phyloP scores from a whole-genome alignment of 306 rosid genomes.

The Sicyos edulis region DNA sequence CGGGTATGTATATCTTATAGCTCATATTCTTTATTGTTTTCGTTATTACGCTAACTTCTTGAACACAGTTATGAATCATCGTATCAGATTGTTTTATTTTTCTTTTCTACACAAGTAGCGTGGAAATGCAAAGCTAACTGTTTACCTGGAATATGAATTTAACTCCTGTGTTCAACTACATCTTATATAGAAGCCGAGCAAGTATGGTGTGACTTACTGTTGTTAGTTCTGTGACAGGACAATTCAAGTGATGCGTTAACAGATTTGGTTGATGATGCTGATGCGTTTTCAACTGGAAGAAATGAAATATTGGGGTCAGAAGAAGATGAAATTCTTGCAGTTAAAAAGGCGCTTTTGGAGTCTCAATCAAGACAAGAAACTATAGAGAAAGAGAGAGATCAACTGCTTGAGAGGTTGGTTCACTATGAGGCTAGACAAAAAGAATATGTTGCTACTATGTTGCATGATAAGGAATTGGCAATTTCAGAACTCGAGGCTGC shows the following conservation, averaged over 20 bases:
- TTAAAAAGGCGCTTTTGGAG: constrained; percentile 46
- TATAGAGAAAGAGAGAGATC: constrained; percentile 58
- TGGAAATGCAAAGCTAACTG: background rate
- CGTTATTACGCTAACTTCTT: background rate
- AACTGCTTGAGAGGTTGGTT: constrained; percentile 52
- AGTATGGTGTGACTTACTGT: constrained; percentile 25
- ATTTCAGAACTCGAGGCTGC: constrained; percentile 59
- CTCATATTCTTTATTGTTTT: constrained; percentile 4
- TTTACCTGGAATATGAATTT: background rate
- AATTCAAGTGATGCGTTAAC: constrained; percentile 38
- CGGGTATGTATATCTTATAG: constrained; percentile 33
- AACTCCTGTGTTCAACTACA: constrained; percentile 2
- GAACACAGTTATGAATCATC: background rate
- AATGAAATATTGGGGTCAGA: constrained; percentile 29
- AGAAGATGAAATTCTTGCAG: constrained; percentile 36
- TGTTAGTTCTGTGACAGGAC: constrained; percentile 45
- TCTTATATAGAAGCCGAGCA: constrained; percentile 1
- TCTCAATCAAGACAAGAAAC: constrained; percentile 43
- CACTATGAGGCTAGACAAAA: constrained; percentile 44
- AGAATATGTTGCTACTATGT: constrained; percentile 46
- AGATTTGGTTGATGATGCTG: constrained; percentile 34
- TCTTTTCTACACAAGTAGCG: background rate
- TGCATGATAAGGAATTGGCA: constrained; percentile 62
- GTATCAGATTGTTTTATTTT: background rate
- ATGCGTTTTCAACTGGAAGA: constrained; percentile 32